Evolutionary conservation across 2,329 filamentous ascomycete species (phyloP), one percentile per base, ranked within the genome.

Genomic region (Trichoderma sp.): DNA sequence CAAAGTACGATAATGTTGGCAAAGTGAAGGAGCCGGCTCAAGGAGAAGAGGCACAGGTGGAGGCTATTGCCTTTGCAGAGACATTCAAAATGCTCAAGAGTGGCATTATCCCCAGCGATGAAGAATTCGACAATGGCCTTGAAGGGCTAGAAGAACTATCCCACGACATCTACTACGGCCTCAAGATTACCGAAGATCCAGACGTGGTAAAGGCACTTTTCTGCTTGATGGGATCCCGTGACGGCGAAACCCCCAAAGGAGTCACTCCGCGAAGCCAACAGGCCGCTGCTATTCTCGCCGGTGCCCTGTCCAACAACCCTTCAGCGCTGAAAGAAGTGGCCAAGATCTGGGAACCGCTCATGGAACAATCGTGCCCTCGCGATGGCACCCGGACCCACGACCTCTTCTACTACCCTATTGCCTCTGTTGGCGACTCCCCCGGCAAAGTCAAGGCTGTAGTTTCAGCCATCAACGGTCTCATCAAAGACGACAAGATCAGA

Each of bases 91-190:
- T 83, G 49, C 76, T 90, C 61, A 86, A 86, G 73, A 81, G 77
- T 58, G 81, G 82, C n/a, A 73, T 74, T 13, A 72, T 71, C 24
- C 73, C 74, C 7, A 72, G 73, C 52, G 76, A 77, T 19, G 72
- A 78, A 65, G 77, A 75, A 3, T 79, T 88, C 16, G 83, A 86
- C 52, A 79, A 79, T 13, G 86, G 86, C 0, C 81, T 92, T 8
- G 83, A 86, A 40, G 82, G 82, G 40, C 83, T 92, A n/a, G 83
- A 86, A 71, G 89, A 91, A 7, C 79, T 91, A 33, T 86, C 89
- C 0, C 89, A 91, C 77, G 89, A 91, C 77, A 87, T 91, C 71
- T 91, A 90, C 80, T 92, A 91, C 77, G 89, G 89, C 11, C 80
- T 89, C 21, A 87, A 89, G 76, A 84, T 91, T 69, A 82, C 85